Percentiles rank a stretch among this genome's conserved stretches.
Conservation (phyloP, 768 basidiomycete genomes). For the Serendipita sp. region DNA sequence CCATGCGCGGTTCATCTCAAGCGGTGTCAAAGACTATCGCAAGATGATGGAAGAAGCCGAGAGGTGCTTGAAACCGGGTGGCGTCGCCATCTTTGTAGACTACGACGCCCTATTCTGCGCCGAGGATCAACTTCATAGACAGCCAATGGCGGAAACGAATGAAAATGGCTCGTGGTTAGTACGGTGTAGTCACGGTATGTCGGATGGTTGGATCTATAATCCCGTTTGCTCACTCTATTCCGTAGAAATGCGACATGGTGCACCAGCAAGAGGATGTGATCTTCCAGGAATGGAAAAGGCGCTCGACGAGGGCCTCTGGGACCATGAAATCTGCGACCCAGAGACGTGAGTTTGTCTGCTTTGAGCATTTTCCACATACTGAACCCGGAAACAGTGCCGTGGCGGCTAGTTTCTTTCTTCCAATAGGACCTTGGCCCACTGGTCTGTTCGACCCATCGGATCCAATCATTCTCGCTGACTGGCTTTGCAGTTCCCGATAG, state of each 20-base stretch:
- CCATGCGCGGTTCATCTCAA: slow-evolving; percentile 2
- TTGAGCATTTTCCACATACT: background rate
- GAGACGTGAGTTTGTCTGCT: background rate
- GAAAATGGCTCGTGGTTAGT: background rate
- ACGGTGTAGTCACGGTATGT: background rate
- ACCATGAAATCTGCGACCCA: background rate
- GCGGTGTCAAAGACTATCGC: background rate
- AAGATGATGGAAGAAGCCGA: background rate
- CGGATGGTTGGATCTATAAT: background rate
- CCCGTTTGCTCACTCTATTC: background rate
- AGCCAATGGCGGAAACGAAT: background rate
- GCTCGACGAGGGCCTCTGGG: background rate
- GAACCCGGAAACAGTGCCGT: background rate
- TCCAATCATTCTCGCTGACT: background rate
- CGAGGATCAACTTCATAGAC: background rate
- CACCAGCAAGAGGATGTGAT: background rate
- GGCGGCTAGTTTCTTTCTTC: background rate
- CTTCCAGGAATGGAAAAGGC: background rate
- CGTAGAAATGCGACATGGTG: background rate
- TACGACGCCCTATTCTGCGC: background rate
- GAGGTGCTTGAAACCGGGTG: background rate
- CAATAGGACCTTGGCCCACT: background rate
- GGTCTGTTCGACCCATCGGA: background rate
- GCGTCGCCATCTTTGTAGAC: background rate
- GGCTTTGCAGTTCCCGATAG: background rate